phyloP scores from a whole-genome alignment of 305 asterid species.

The Monarda citriodora region DNA sequence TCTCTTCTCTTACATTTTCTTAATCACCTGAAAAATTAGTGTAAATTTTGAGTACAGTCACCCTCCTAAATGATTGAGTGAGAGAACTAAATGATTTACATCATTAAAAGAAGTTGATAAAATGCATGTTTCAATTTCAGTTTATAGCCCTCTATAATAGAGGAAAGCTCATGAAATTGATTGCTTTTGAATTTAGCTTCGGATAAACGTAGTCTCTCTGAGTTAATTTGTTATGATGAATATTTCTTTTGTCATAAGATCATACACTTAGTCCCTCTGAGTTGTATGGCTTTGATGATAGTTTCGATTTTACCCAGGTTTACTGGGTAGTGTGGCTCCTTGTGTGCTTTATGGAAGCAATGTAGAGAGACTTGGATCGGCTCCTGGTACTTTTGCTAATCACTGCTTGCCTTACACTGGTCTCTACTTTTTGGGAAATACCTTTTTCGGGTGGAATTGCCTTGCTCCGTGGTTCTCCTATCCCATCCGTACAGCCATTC shows the following conservation, averaged over 20 bases:
- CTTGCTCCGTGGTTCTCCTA: constrained; percentile 88
- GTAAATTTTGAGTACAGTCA: no score
- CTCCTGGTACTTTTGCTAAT: constrained; percentile 65
- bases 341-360: constrained; percentile 93
- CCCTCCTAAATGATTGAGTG: not conserved
- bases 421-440: constrained; percentile 68
- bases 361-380: constrained; percentile 75
- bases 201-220: no score
- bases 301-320: constrained; percentile 45
- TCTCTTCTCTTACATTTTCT: constrained; percentile 1
- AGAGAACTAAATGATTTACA: not conserved
- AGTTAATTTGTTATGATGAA: no score
- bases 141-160: constrained; percentile 19
- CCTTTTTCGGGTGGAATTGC: constrained; percentile 73
- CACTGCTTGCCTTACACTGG: constrained; percentile 92
- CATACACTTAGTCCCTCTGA: not conserved
- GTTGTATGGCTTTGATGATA: constrained; percentile 1
- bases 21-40: not conserved
- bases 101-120: not conserved
- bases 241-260: not conserved
- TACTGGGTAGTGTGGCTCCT: constrained; percentile 81
- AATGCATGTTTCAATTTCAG: constrained; percentile 1
- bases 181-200: no score
- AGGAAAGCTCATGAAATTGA: constrained; percentile 14
- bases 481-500: constrained; percentile 78